phyloP scores from a whole-genome alignment of 768 basidiomycete genomes.

The Boletus bicolor region DNA sequence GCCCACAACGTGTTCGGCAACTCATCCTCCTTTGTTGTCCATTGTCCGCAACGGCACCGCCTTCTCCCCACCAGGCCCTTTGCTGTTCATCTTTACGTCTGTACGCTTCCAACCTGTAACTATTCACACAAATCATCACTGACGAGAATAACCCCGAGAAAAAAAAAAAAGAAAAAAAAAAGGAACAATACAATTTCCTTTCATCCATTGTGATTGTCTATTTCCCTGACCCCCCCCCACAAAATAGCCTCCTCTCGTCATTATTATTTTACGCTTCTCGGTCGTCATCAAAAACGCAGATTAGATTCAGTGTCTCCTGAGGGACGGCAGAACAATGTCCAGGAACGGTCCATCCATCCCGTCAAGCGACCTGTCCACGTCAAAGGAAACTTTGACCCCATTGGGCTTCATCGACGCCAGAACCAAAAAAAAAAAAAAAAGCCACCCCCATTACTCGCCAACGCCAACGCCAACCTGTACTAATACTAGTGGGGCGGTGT shows the following conservation, averaged over 20 bases:
- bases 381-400: neutral
- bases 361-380: neutral
- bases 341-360: constrained; percentile 4
- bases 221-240: neutral
- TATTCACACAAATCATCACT: constrained; percentile 15
- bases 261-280: constrained; percentile 9
- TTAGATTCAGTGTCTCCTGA: constrained; percentile 3
- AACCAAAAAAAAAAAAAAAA: neutral
- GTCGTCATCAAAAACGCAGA: neutral
- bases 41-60: constrained; percentile 24
- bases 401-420: neutral
- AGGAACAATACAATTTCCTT: constrained; percentile 6
- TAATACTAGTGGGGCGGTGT: neutral
- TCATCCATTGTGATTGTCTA: neutral
- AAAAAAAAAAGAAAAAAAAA: neutral
- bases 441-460: neutral
- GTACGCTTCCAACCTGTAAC: constrained; percentile 1
- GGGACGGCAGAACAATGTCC: constrained; percentile 6
- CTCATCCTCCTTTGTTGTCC: neutral
- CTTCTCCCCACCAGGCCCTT: constrained; percentile 14
- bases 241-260: constrained; percentile 3
- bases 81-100: constrained; percentile 18
- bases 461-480: neutral
- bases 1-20: constrained; percentile 17
- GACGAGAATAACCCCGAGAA: neutral